Evolutionary conservation across 768 basidiomycete genomes (phyloP).

Genomic region (Boletus reticuloceps): DNA sequence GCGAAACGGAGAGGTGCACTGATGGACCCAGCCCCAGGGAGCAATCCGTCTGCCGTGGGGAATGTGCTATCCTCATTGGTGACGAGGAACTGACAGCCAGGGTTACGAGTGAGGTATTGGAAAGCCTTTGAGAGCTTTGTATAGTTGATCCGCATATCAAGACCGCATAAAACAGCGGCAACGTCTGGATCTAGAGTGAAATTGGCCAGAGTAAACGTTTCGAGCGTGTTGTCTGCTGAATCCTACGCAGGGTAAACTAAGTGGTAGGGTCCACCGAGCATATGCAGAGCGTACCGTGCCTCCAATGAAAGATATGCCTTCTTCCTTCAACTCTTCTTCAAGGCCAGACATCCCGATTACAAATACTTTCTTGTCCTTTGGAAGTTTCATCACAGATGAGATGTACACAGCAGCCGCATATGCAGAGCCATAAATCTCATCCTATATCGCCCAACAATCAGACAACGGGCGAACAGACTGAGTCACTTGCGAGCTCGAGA

Average conservation of each 20-base stretch:
- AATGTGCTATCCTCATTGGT: constrained; percentile 95
- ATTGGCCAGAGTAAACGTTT: constrained; percentile 60
- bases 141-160: constrained; percentile 87
- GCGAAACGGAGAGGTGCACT: constrained; percentile 80
- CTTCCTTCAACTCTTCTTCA: constrained; percentile 89
- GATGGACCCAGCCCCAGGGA: constrained; percentile 85
- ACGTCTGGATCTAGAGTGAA: constrained; percentile 78
- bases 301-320: constrained; percentile 77
- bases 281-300: constrained; percentile 65
- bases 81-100: constrained; percentile 78
- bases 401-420: constrained; percentile 84
- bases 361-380: constrained; percentile 91
- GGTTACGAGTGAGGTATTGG: constrained; percentile 81
- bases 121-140: constrained; percentile 93
- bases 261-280: not conserved
- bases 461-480: not conserved
- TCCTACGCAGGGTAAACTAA: constrained; percentile 49
- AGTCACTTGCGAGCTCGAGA: not conserved
- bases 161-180: constrained; percentile 92
- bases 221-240: constrained; percentile 77
- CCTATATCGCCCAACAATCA: constrained; percentile 44
- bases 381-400: constrained; percentile 84
- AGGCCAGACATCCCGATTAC: constrained; percentile 91
- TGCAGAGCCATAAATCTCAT: constrained; percentile 96
- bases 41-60: constrained; percentile 66